These are phyloP conservation scores for Dactylellina drechsleri DNA, from an alignment of 2,329 filamentous ascomycete species.

Conservation along the genomic window DNA sequence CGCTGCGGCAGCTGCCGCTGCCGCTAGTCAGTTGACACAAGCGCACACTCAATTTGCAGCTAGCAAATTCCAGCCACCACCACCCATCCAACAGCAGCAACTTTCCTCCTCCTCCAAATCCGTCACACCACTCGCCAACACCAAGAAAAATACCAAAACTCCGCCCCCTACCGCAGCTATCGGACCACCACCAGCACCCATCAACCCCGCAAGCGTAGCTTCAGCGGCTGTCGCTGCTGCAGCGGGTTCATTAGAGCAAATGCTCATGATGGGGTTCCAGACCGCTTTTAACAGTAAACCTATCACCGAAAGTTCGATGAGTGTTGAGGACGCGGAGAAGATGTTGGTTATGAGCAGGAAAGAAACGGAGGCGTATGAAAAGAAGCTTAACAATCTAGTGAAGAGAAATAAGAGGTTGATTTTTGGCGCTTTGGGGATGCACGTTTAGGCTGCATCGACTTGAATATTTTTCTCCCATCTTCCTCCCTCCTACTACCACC, in stretches of 20 bases:
- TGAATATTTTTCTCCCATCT: not conserved
- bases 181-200: constrained; percentile 37
- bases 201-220: constrained; percentile 48
- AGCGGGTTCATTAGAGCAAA: constrained; percentile 44
- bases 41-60: constrained; percentile 35
- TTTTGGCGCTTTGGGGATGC: constrained; percentile 45
- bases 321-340: constrained; percentile 72
- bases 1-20: constrained; percentile 33
- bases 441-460: constrained; percentile 1
- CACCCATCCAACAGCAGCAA: constrained; percentile 28
- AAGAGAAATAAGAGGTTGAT: constrained; percentile 66
- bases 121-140: not conserved
- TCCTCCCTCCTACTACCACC: no score
- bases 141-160: constrained; percentile 20
- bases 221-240: constrained; percentile 52
- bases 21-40: constrained; percentile 44
- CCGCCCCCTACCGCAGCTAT: constrained; percentile 22
- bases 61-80: constrained; percentile 32
- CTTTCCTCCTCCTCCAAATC: constrained; percentile 23
- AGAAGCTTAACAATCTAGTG: constrained; percentile 70
- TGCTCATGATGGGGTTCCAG: constrained; percentile 52
- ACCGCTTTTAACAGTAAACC: constrained; percentile 33
- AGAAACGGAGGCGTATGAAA: constrained; percentile 72
- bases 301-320: constrained; percentile 62
- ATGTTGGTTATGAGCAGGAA: constrained; percentile 66